phyloP scores from a whole-genome alignment of 23 red algal species.

The Gracilaria caudata region DNA sequence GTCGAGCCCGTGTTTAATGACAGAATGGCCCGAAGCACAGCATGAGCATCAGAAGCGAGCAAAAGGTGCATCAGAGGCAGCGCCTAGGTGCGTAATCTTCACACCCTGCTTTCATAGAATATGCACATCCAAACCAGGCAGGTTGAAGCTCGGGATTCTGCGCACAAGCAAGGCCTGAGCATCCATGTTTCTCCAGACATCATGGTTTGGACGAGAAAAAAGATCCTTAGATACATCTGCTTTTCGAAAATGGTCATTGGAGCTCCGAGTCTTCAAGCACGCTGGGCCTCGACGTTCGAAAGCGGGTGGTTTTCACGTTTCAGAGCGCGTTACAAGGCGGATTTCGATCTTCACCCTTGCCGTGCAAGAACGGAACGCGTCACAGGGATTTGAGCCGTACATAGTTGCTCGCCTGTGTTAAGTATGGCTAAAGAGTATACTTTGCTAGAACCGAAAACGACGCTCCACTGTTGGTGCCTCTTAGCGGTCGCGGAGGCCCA shows the following conservation, averaged over 20 bases:
- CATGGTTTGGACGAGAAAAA: no score
- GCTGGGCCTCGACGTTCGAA: neutral
- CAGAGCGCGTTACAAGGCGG: neutral
- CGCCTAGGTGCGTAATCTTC: neutral
- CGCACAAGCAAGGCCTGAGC: neutral
- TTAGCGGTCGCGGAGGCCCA: no score
- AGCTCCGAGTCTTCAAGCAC: no score
- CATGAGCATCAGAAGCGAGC: no score
- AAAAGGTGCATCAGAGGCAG: neutral
- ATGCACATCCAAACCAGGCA: neutral
- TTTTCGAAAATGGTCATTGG: no score
- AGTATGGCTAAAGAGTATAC: no score
- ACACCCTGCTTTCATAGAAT: neutral
- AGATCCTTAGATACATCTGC: no score
- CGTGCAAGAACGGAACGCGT: no score
- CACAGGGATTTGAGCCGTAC: no score
- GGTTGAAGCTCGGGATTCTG: neutral
- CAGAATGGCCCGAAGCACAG: neutral
- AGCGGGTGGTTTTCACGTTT: neutral
- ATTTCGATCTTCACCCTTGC: neutral
- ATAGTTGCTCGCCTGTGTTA: no score
- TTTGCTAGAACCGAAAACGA: no score
- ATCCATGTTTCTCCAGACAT: neutral
- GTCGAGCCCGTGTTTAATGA: neutral
- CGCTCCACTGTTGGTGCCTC: no score